Base-by-base conservation (phyloP, 768 basidiomycete genomes). In the Suillus discolor region DNA sequence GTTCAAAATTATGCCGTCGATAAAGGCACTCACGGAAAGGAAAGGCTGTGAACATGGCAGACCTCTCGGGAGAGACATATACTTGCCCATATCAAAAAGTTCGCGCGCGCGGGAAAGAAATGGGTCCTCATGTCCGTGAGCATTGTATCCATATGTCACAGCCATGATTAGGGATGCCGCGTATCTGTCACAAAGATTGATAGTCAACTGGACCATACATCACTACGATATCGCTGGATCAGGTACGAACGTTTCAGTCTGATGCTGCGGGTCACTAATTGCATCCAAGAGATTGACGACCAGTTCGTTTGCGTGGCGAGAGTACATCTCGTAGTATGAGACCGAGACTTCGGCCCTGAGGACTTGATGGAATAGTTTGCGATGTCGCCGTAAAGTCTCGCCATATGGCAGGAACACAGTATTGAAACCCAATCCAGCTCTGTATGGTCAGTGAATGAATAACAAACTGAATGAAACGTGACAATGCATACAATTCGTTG, bases 291-390 rank as follows among this genome's bases (percentile, higher is more conserved):
- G 59, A n/a, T 68, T 62, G 61, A 64, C 25, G 20, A 67, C 25
- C 20, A 74, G 69, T 61, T 72, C 34, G 25, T 62, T 67, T 8
- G 69, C 61, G 39, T 74, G 70, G 57, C 41, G 63, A 36, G 74
- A 39, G 36, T 74, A 74, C 11, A 67, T n/a, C 2, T 71, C 71
- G 23, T n/a, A 64, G 57, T 63, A 71, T 6, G 55, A 28, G 31
- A 63, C 41, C 1, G 61, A 20, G 0, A 66, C 67, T 13, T 74
- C 73, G 3, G 70, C 55, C 38, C 67, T 55, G 36, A 74, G 76
- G 7, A 67, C 55, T 38, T 76, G 71, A 39, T 74, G 71, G 31
- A 71, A 76, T 1, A 71, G 23, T 28, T 66, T 67, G 60, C 71
- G 67, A n/a, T 75, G 72, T 15, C 38, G 63, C 7, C 71, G 69